Base-by-base conservation (phyloP, 2,329 filamentous ascomycete genomes). In the Cordyceps militaris region DNA sequence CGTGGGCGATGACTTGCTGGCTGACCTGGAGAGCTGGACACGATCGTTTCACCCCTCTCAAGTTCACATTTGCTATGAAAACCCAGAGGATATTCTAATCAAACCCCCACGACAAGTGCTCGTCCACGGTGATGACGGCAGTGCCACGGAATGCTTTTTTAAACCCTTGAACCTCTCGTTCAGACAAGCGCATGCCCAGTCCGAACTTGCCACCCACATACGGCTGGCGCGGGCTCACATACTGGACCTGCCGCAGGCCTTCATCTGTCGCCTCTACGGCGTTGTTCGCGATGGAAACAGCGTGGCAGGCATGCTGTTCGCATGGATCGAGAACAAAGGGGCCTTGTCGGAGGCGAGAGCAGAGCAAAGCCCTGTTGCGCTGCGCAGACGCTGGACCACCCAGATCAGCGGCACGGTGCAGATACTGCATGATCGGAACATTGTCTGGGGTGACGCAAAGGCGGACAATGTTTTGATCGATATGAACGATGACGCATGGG, bases 381-480 rank as follows among this genome's bases (percentile, higher is more conserved):
- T 30, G 19, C 19, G 46, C 30, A 48, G 46, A 48, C 30, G 26
- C 46, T 48, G 46, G 46, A 26, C 46, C 30, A 26, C 24, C 3
- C 63, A 67, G 59, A 60, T 67, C 24, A 34, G 36, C 14, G 54
- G 56, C 4, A 60, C 59, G 2, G 42, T 66, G 14, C 19, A 55
- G 30, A 26, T 53, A 16, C 61, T 67, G 7, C 65, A 66, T 50
- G 30, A 38, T 4, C 32, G 46, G 26, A 64, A 61, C 8, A 63
- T 69, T 21, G 51, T 64, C 32, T 70, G 68, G 66, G 67, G 67
- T 10, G 68, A 69, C 60, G 68, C 53, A 3, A 70, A 70, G 56
- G 59, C 65, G 6, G 63, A 65, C 14, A 69, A 70, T 57, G 59
- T 69, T 26, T 53, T 71, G 2, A 64, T 71, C 23, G 67, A 70